These are phyloP conservation scores for Neonothopanus nambi DNA, from an alignment of 1,284 basidiomycete genomes.

Conservation along the genomic window DNA sequence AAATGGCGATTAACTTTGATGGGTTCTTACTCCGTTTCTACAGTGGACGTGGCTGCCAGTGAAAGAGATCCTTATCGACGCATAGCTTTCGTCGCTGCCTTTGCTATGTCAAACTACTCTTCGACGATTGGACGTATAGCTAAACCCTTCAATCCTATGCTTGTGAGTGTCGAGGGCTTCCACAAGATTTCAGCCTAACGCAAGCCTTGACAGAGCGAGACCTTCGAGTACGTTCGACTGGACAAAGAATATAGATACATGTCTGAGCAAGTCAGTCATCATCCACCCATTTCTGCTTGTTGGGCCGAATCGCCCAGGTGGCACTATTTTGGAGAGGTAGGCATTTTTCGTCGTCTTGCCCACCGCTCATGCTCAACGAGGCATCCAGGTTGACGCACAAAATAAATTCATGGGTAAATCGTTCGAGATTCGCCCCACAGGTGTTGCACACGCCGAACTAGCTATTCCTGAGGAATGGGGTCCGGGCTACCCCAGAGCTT, in stretches of 20 bases:
- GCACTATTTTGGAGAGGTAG: constrained; percentile 90
- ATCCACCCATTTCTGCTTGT: constrained; percentile 97
- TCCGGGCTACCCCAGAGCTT: constrained; percentile 57
- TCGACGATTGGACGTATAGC: constrained; percentile 94
- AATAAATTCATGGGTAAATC: constrained; percentile 96
- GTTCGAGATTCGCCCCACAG: constrained; percentile 96
- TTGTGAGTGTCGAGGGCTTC: constrained; percentile 46
- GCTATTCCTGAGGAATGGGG: constrained; percentile 72
- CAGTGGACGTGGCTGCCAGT: constrained; percentile 82
- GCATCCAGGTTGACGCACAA: constrained; percentile 79
- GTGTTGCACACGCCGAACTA: constrained; percentile 88
- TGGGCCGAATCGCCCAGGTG: constrained; percentile 89
- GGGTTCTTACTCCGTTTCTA: not conserved
- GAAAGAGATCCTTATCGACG: constrained; percentile 81
- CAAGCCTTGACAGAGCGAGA: constrained; percentile 59
- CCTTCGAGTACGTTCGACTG: constrained; percentile 90
- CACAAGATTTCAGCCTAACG: not conserved
- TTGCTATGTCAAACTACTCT: constrained; percentile 98
- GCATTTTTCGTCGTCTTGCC: not conserved
- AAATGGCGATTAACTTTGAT: not conserved
- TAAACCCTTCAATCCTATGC: constrained; percentile 95
- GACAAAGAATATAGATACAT: constrained; percentile 92
- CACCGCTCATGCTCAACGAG: not conserved
- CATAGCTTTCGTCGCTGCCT: constrained; percentile 93
- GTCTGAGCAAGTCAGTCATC: constrained; percentile 95